Evolutionary conservation across 2,329 filamentous ascomycete species (phyloP).

Genomic region (Pseudogymnoascus pannorum): DNA sequence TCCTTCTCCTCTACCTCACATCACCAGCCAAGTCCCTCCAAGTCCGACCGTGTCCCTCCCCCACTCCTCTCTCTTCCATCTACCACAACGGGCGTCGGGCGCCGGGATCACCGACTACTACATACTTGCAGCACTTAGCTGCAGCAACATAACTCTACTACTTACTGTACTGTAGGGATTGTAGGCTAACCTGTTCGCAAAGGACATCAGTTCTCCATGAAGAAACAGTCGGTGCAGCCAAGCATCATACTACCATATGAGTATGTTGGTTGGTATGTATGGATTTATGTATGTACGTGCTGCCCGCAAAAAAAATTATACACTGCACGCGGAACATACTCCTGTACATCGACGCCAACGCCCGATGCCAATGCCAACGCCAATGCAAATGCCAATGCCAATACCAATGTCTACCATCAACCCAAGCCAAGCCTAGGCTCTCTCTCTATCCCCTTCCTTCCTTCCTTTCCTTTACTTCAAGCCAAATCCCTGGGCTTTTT

Average conservation of each 20-base stretch:
- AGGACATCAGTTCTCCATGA: not conserved
- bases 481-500: too few species aligned
- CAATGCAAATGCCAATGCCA: too few species aligned
- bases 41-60: not conserved
- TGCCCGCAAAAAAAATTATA: not conserved
- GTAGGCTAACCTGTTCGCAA: not conserved
- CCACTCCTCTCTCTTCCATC: too few species aligned
- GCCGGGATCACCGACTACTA: not conserved
- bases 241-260: too few species aligned
- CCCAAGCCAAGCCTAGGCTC: too few species aligned
- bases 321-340: not conserved
- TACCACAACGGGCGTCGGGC: not conserved
- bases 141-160: too few species aligned
- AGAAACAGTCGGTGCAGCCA: not conserved
- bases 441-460: too few species aligned
- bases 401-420: too few species aligned
- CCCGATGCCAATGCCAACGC: too few species aligned
- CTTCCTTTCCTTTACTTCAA: too few species aligned
- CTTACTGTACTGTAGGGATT: too few species aligned
- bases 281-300: not conserved
- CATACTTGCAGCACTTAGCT: not conserved
- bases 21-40: not conserved
- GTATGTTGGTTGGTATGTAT: not conserved
- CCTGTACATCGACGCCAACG: not conserved
- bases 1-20: not conserved